Conservation (phyloP, 1,284 basidiomycete genomes). For the Apiotrichum veenhuisii region DNA sequence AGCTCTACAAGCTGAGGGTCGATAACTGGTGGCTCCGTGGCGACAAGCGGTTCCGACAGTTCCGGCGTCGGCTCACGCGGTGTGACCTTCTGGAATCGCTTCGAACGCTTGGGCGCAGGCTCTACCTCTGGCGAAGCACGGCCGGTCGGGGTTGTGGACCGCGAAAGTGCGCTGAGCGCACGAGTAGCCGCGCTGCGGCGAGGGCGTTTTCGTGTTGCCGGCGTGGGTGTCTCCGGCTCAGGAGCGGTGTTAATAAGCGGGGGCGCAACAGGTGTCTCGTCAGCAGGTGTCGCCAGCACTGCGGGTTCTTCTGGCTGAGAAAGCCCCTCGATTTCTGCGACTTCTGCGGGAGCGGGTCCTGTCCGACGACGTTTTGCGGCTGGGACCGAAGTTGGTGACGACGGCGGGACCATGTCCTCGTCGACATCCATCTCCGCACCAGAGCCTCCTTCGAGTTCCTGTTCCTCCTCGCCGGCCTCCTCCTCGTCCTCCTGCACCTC, state of each 20-base stretch:
- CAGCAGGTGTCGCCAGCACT: background rate
- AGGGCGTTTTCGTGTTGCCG: background rate
- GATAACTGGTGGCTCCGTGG: background rate
- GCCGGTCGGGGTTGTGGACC: background rate
- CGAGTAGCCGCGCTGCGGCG: background rate
- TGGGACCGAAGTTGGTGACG: background rate
- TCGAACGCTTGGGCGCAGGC: background rate
- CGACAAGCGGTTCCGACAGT: too few species aligned
- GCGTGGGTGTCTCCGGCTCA: background rate
- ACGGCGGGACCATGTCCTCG: conserved; percentile 3
- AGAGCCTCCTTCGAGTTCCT: background rate
- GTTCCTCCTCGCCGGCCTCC: conserved; percentile 8
- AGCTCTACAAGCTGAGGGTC: background rate
- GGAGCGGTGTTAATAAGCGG: background rate
- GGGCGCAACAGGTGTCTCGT: background rate
- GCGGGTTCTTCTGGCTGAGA: background rate
- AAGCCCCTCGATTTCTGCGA: background rate
- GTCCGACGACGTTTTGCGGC: background rate
- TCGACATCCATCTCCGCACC: background rate
- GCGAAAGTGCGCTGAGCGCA: background rate
- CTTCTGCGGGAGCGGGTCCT: background rate
- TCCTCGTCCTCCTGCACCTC: background rate
- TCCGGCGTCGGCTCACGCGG: background rate
- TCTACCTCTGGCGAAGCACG: background rate
- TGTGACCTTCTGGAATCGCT: background rate